phyloP scores from a whole-genome alignment of 148 eudicot species.

The Beta vulgaris region DNA sequence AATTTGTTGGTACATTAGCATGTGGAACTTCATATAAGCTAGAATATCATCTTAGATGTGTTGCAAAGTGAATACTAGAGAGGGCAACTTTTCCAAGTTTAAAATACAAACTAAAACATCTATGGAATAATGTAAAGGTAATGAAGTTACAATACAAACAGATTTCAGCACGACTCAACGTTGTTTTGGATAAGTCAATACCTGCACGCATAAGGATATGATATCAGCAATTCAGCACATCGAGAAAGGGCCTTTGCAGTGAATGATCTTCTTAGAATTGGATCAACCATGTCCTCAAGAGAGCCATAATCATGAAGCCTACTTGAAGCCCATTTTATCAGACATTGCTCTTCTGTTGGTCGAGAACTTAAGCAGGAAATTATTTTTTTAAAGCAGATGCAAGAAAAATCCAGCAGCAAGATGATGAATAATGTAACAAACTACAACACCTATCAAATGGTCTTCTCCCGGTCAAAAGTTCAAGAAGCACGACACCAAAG shows the following conservation, averaged over 20 bases:
- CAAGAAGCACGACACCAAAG: conserved; percentile 89
- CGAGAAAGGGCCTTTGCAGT: conserved; percentile 66
- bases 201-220: conserved; percentile 87
- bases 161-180: not conserved
- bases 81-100: not conserved
- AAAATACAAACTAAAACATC: not conserved
- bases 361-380: conserved; percentile 46
- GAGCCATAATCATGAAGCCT: conserved; percentile 74
- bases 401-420: not conserved
- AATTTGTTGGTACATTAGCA: no score
- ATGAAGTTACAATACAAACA: not conserved
- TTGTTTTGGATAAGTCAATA: conserved; percentile 1
- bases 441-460: conserved; percentile 68
- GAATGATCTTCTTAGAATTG: conserved; percentile 46
- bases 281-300: conserved; percentile 72
- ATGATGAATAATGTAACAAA: not conserved
- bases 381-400: not conserved
- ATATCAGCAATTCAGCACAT: conserved; percentile 83
- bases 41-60: no score
- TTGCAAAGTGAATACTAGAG: no score
- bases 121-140: not conserved
- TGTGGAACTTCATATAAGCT: no score
- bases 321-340: conserved; percentile 75
- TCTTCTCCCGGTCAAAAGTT: conserved; percentile 81
- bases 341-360: conserved; percentile 60